Base-by-base conservation (phyloP, 2,329 filamentous ascomycete genomes). In the Alternaria dauci region DNA sequence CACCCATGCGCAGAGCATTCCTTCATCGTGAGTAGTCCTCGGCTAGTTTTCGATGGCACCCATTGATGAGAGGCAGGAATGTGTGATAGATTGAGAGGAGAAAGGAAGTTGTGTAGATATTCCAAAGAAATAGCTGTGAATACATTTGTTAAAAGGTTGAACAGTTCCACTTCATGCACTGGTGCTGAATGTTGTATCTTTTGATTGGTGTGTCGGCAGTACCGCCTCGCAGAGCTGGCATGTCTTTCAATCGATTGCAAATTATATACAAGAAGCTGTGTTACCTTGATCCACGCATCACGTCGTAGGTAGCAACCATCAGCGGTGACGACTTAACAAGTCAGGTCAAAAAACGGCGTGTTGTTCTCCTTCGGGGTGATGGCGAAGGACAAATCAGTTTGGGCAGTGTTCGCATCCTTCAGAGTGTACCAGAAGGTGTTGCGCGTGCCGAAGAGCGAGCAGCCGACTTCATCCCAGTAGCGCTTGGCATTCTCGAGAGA, bases 321-420 rank as follows among this genome's bases (percentile, higher is more conserved):
- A 7, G 32, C 14, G 0, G 5, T 36, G 52, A 6, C 5, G 5
- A 18, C 42, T 32, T 70, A 70, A 78, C 85, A 87, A 65, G 78
- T 82, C 54, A 87, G 80, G 70, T 87, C 80, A 70, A 85, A 87
- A 58, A 77, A 76, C 38, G 85, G 82, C 8, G 74, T 82, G 68
- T 81, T 84, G 62, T 78, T 82, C 56, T 87, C 80, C 66, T 85
- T 76, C 60, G 84, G 77, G 71, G 83, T 86, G 59, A 87, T 82
- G 69, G 81, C 84, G 54, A 87, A 87, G 78, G 85, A 68, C 42
- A 66, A 8, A 11, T 65, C 66, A 0, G 62, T 70, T 44, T 70
- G 66, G 0, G 61, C 84, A 51, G 84, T 80, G 79, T 87, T 87
- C 18, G 71, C 65, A 41, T 76, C 74, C 30, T 71, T 71, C 14